These are phyloP conservation scores for Verticillium tricorpus DNA, from an alignment of 2,329 filamentous ascomycete species.

Conservation along the genomic window DNA sequence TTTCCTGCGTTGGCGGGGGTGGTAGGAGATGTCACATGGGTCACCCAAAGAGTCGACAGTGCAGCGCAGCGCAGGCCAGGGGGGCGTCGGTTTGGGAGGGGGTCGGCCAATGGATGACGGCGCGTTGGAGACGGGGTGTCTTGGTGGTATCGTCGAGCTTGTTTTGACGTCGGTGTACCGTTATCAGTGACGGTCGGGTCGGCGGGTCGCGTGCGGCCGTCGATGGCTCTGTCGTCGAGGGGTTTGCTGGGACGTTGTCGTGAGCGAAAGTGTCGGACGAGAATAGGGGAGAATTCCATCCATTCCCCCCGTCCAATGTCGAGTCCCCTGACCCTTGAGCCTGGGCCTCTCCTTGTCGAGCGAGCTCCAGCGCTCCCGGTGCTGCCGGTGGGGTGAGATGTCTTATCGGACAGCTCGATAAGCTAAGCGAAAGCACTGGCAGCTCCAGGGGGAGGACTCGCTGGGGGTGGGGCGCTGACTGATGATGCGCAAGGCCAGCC, in stretches of 20 bases:
- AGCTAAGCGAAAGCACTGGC: background rate
- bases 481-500: background rate
- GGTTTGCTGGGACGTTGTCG: background rate
- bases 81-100: slow-evolving; percentile 3
- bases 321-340: background rate
- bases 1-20: slow-evolving; percentile 7
- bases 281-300: background rate
- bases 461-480: background rate
- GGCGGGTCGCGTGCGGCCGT: too few species aligned
- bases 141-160: background rate
- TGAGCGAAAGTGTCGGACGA: background rate
- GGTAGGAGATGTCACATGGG: slow-evolving; percentile 15
- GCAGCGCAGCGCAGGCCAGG: background rate
- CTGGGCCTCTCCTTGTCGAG: background rate
- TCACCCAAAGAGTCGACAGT: background rate
- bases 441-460: background rate
- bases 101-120: slow-evolving; percentile 10
- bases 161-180: background rate
- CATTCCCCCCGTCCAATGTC: background rate
- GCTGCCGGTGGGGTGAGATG: background rate
- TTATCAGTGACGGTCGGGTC: background rate
- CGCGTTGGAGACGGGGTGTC: background rate
- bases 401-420: background rate
- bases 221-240: background rate
- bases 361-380: background rate